These are phyloP conservation scores for Botrytis pseudocinerea DNA, from an alignment of 2,329 filamentous ascomycete genomes.

Conservation along the genomic window DNA sequence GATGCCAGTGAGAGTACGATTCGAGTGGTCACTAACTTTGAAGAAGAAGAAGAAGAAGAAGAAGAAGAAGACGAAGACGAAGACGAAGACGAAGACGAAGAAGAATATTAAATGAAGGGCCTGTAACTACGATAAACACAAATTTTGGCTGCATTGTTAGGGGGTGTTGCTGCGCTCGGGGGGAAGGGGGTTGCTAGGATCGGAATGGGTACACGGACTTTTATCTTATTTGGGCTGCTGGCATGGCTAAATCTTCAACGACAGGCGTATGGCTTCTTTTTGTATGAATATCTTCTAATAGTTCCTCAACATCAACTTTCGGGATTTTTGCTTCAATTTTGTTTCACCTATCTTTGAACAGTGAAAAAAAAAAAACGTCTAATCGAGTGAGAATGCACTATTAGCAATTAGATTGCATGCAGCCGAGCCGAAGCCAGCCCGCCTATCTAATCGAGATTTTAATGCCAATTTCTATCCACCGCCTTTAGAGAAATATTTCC, in stretches of 20 bases:
- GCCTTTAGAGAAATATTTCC: slow-evolving; percentile 19
- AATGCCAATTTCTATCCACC: slow-evolving; percentile 1
- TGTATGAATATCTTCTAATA: slow-evolving; percentile 36
- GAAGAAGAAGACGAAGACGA: slow-evolving; percentile 17
- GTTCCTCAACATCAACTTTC: slow-evolving; percentile 24
- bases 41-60: slow-evolving; percentile 19
- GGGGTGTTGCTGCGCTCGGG: background rate
- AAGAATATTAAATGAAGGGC: slow-evolving; percentile 11
- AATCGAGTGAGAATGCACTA: background rate
- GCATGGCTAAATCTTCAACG: slow-evolving; percentile 34
- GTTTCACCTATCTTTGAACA: background rate
- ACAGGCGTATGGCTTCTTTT: slow-evolving; percentile 24
- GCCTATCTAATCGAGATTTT: background rate
- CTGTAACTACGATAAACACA: slow-evolving; percentile 8
- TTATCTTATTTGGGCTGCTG: slow-evolving; percentile 26
- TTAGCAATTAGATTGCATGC: background rate
- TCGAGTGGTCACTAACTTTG: slow-evolving; percentile 29
- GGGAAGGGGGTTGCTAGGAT: slow-evolving; percentile 23
- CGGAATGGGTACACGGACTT: slow-evolving; percentile 22
- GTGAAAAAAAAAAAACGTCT: background rate
- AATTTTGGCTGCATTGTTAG: slow-evolving; percentile 17
- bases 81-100: slow-evolving; percentile 22
- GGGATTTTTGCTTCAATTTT: slow-evolving; percentile 4
- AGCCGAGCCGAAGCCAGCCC: slow-evolving; percentile 1
- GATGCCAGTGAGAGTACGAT: slow-evolving; percentile 31